These are phyloP conservation scores for Puccinia triticina DNA, from an alignment of 1,284 basidiomycete genomes.

Conservation along the genomic window DNA sequence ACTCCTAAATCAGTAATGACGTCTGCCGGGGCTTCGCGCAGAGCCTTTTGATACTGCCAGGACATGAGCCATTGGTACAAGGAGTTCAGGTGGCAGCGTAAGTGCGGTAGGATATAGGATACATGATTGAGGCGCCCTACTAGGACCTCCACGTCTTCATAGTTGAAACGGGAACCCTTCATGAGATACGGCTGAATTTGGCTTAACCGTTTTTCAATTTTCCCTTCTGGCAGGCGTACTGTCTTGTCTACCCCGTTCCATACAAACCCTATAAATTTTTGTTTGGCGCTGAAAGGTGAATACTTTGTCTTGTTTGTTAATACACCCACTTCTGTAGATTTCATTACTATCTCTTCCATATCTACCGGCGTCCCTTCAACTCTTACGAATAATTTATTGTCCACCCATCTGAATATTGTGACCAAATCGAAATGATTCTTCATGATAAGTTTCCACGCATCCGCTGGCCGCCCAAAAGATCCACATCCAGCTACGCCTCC, in stretches of 20 bases:
- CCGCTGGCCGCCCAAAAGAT: slow-evolving; percentile 2
- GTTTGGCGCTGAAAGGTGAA: neutral
- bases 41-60: neutral
- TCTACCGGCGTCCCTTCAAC: neutral
- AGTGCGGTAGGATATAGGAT: neutral
- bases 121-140: neutral
- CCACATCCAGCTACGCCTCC: slow-evolving; percentile 24
- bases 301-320: slow-evolving; percentile 11
- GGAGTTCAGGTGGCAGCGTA: neutral
- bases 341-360: neutral
- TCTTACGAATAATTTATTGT: neutral
- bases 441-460: slow-evolving; percentile 22
- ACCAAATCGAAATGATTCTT: neutral
- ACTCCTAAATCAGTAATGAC: neutral
- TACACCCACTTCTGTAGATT: neutral
- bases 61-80: neutral
- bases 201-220: neutral
- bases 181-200: neutral
- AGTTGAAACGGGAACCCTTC: neutral
- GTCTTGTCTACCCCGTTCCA: slow-evolving; percentile 17
- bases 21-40: neutral
- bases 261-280: slow-evolving; percentile 25
- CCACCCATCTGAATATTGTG: no score
- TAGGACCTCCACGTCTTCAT: slow-evolving; percentile 22
- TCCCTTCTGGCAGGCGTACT: neutral